These are phyloP conservation scores for Closterium sp. DNA, from an alignment of 139 green algal genomes.

Conservation along the genomic window DNA sequence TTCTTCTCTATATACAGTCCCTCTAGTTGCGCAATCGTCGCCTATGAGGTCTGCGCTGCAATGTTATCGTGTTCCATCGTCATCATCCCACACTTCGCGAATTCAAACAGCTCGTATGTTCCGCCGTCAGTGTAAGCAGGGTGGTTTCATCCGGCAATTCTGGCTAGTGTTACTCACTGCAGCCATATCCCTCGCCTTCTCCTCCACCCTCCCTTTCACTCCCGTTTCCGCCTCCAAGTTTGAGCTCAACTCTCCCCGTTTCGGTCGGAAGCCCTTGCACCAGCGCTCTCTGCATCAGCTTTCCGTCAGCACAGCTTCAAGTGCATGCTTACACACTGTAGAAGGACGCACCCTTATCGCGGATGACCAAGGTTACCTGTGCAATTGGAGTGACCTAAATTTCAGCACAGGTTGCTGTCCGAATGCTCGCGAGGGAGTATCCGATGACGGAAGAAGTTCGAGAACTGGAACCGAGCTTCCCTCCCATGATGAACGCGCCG, in stretches of 20 bases:
- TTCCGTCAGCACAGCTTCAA: background rate
- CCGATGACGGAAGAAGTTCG: background rate
- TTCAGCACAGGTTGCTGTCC: slow-evolving; percentile 17
- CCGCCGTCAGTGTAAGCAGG: background rate
- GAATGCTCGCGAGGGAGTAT: background rate
- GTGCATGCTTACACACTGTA: slow-evolving; percentile 5
- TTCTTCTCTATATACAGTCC: too few species aligned
- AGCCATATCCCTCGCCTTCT: background rate
- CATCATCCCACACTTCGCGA: background rate
- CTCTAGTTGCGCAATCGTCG: too few species aligned
- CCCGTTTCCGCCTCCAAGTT: background rate
- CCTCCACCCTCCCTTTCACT: background rate
- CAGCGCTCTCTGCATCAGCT: background rate
- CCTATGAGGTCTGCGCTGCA: background rate
- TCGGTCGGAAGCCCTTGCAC: background rate
- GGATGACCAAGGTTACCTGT: slow-evolving; percentile 37
- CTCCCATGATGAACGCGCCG: background rate
- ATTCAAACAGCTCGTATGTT: background rate
- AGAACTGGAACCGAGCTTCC: background rate
- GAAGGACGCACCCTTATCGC: slow-evolving; percentile 22
- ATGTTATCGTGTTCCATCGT: background rate
- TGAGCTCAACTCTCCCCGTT: background rate
- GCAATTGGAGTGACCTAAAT: slow-evolving; percentile 8
- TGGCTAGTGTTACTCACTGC: background rate
- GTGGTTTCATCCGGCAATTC: background rate